A percentile compares a stretch with the other conserved stretches of the same genome.
Conservation (phyloP, 805 yeast genomes). For the Starmerella riodocensis region DNA sequence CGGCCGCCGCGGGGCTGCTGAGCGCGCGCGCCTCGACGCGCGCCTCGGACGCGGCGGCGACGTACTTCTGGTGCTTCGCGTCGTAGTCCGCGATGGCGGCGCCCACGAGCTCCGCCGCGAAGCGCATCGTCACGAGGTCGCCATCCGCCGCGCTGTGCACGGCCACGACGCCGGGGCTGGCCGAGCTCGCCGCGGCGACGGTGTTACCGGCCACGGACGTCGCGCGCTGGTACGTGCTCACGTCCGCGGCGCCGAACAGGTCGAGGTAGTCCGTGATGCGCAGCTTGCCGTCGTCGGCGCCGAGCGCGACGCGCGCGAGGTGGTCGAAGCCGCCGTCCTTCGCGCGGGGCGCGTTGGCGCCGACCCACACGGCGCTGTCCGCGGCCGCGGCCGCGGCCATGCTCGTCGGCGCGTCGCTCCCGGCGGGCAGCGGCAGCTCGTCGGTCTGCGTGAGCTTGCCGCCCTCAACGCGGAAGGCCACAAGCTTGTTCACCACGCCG, state of each 20-base stretch:
- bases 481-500: conserved; percentile 72
- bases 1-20: conserved; percentile 1
- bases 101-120: conserved; percentile 5
- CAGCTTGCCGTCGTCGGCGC: conserved; percentile 5
- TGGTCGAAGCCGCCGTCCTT: conserved; percentile 52
- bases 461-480: conserved; percentile 14
- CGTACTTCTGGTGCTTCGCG: conserved; percentile 5
- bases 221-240: conserved; percentile 15
- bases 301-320: conserved; percentile 32
- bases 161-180: conserved; percentile 6
- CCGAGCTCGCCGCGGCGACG: conserved; percentile 11
- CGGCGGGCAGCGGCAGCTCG: conserved; percentile 20
- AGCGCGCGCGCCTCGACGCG: conserved; percentile 8
- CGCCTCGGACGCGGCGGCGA: conserved; percentile 9
- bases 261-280: not conserved
- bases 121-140: conserved; percentile 1
- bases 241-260: conserved; percentile 7
- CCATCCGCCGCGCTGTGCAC: conserved; percentile 1
- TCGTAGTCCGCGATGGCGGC: conserved; percentile 10
- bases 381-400: conserved; percentile 43
- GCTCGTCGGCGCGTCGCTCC: conserved; percentile 81
- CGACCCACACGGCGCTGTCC: conserved; percentile 33
- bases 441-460: conserved; percentile 1
- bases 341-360: conserved; percentile 20
- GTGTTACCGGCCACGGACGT: conserved; percentile 10